These are phyloP conservation scores for Fraxinus pennsylvanica DNA, from an alignment of 257 asterid species.

Conservation along the genomic window DNA sequence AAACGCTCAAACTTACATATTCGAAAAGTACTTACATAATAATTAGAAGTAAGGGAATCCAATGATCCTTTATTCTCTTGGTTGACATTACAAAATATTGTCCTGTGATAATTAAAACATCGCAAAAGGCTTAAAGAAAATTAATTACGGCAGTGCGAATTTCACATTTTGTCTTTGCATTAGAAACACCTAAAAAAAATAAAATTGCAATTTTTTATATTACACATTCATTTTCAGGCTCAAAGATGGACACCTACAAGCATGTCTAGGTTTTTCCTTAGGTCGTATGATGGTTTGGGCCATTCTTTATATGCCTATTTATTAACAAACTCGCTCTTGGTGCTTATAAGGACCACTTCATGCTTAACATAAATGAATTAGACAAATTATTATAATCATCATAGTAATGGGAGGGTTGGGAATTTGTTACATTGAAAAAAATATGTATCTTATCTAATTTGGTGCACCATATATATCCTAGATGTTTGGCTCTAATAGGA, in stretches of 20 bases:
- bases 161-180: too few species aligned
- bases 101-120: background rate
- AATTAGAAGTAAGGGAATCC: too few species aligned
- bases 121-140: background rate
- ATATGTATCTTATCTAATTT: too few species aligned
- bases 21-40: too few species aligned
- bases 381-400: conserved; percentile 24
- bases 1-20: too few species aligned
- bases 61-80: background rate
- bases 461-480: too few species aligned
- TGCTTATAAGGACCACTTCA: conserved; percentile 25
- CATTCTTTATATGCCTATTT: background rate
- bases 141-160: too few species aligned
- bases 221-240: background rate
- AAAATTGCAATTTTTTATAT: background rate
- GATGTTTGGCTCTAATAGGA: too few species aligned
- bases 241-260: background rate
- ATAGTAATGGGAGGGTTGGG: conserved; percentile 6
- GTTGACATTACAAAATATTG: background rate
- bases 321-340: background rate
- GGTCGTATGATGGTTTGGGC: background rate
- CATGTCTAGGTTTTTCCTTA: too few species aligned
- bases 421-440: too few species aligned
- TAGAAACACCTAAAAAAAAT: background rate
- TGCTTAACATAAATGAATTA: conserved; percentile 16